Conservation (phyloP, 2,329 filamentous ascomycete genomes). For the Colletotrichum spinosum region DNA sequence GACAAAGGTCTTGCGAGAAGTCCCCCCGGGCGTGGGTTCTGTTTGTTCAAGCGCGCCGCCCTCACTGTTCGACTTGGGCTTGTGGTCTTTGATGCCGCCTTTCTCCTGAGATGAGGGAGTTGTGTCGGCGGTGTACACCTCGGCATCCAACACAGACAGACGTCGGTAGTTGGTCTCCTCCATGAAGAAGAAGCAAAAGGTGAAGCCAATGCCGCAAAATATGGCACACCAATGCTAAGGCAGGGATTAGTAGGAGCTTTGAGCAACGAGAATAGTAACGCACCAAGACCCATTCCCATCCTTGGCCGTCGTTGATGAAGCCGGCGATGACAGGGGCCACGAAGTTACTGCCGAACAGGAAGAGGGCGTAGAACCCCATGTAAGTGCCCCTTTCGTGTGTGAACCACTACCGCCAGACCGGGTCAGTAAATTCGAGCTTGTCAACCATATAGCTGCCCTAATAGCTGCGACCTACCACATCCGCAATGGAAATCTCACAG, state of each 20-base stretch:
- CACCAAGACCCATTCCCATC: slow-evolving; percentile 46
- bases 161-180: slow-evolving; percentile 64
- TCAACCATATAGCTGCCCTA: not conserved
- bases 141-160: slow-evolving; percentile 39
- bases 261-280: not conserved
- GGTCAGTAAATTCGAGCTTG: not conserved
- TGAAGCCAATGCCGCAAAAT: slow-evolving; percentile 43
- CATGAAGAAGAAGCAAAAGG: slow-evolving; percentile 61
- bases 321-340: slow-evolving; percentile 49
- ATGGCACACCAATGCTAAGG: slow-evolving; percentile 44
- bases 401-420: slow-evolving; percentile 36
- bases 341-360: slow-evolving; percentile 43
- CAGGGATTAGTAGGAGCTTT: no score
- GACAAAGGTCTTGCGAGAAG: not conserved
- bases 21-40: not conserved
- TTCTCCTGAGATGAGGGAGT: not conserved
- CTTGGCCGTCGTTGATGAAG: slow-evolving; percentile 46
- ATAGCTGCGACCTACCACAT: slow-evolving; percentile 36
- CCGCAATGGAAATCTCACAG: slow-evolving; percentile 44
- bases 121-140: not conserved
- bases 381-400: slow-evolving; percentile 45
- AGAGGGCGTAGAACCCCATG: slow-evolving; percentile 44
- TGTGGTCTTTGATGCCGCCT: not conserved
- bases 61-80: not conserved
- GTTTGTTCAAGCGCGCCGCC: not conserved